These are phyloP conservation scores for Aspergillus tanneri DNA, from an alignment of 2,329 filamentous ascomycete genomes.

Conservation along the genomic window DNA sequence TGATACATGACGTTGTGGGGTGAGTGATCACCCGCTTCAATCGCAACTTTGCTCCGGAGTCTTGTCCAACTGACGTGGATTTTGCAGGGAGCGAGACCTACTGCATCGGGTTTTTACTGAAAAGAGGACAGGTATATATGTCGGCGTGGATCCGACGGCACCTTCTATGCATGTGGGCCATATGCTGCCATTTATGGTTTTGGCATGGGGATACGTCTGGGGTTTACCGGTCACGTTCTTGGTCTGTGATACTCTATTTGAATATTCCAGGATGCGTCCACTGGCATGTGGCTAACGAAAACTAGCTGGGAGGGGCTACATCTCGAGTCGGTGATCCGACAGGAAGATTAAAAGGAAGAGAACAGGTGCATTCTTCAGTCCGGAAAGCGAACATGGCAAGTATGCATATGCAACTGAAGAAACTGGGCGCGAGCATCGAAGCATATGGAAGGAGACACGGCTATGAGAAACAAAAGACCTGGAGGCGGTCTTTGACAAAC, in stretches of 20 bases:
- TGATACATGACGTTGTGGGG: constrained; percentile 50
- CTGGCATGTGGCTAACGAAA: constrained; percentile 16
- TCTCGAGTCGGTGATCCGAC: constrained; percentile 49
- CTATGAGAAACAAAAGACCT: constrained; percentile 62
- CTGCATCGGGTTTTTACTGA: constrained; percentile 46
- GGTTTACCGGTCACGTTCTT: constrained; percentile 47
- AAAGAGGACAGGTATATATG: constrained; percentile 49
- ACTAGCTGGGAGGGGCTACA: constrained; percentile 49
- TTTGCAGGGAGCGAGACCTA: constrained; percentile 41
- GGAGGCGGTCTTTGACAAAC: constrained; percentile 69
- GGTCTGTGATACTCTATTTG: constrained; percentile 31
- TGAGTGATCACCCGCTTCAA: constrained; percentile 22
- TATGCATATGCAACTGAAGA: constrained; percentile 54
- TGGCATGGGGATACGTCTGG: constrained; percentile 52
- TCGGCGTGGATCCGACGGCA: constrained; percentile 51
- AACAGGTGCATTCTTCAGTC: constrained; percentile 35
- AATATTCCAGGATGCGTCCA: not conserved
- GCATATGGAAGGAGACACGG: constrained; percentile 64
- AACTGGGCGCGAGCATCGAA: constrained; percentile 73
- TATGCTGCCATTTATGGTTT: constrained; percentile 52
- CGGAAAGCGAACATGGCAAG: constrained; percentile 49
- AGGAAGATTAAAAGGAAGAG: constrained; percentile 43
- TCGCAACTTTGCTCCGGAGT: not conserved
- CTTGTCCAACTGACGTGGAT: constrained; percentile 13
- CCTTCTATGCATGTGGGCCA: constrained; percentile 53